phyloP scores from a whole-genome alignment of 495 filamentous ascomycete species.

The Penicillium diatomitis region DNA sequence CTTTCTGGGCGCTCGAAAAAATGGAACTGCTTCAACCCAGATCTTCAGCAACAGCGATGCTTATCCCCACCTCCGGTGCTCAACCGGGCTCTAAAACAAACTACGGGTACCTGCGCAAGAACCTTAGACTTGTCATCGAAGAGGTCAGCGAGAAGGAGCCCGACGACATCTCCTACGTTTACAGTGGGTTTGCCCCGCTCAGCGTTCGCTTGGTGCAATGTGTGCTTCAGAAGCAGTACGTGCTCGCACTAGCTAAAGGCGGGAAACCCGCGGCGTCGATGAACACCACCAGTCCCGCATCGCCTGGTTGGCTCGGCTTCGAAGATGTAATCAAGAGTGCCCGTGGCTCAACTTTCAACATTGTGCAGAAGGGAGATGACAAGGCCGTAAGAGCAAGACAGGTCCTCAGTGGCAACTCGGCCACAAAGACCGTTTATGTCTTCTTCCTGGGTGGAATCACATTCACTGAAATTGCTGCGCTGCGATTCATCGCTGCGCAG shows the following conservation, averaged over 20 bases:
- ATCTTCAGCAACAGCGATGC: slow-evolving; percentile 56
- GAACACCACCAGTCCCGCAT: slow-evolving; percentile 47
- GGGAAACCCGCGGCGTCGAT: slow-evolving; percentile 35
- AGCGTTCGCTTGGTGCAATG: slow-evolving; percentile 93
- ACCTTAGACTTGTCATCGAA: slow-evolving; percentile 82
- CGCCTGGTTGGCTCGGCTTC: slow-evolving; percentile 82
- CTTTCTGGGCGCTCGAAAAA: slow-evolving; percentile 82
- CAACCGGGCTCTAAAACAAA: slow-evolving; percentile 65
- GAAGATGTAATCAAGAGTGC: slow-evolving; percentile 82
- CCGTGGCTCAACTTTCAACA: slow-evolving; percentile 79
- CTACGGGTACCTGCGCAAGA: slow-evolving; percentile 77
- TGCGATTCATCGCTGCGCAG: slow-evolving; percentile 81
- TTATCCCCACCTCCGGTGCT: slow-evolving; percentile 56
- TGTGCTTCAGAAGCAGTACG: slow-evolving; percentile 79
- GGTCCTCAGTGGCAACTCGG: slow-evolving; percentile 54
- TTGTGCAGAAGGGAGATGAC: slow-evolving; percentile 87
- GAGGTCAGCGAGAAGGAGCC: slow-evolving; percentile 97
- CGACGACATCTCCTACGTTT: slow-evolving; percentile 92
- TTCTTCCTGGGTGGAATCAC: slow-evolving; percentile 93
- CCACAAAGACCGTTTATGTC: slow-evolving; percentile 78
- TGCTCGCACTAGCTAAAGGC: slow-evolving; percentile 59
- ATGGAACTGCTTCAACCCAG: slow-evolving; percentile 72
- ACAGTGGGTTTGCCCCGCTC: slow-evolving; percentile 91
- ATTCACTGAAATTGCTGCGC: slow-evolving; percentile 89
- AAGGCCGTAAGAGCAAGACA: slow-evolving; percentile 85